Evolutionary conservation across 108 stramenopile genomes (phyloP).

Genomic region (Parietichytrium sp.): DNA sequence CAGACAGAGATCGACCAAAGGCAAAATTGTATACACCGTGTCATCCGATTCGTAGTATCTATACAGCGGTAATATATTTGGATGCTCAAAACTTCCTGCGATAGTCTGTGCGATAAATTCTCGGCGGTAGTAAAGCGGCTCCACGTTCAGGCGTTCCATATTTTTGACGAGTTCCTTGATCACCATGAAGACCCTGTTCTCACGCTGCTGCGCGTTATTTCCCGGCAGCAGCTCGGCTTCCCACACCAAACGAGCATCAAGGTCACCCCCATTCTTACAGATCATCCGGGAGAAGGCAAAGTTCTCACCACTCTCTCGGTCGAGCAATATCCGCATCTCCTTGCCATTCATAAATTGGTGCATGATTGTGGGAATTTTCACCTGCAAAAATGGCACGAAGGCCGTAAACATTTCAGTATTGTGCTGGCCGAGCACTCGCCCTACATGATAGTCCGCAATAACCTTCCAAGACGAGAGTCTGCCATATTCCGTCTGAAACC

Average conservation of each 20-base stretch:
- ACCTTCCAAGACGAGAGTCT: conserved; percentile 1
- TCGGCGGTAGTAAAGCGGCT: not conserved
- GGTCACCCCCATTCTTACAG: not conserved
- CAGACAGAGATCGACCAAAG: too few relatives aligned
- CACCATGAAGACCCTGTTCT: not conserved
- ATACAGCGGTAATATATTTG: not conserved
- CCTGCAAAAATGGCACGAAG: not conserved
- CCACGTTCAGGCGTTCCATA: not conserved
- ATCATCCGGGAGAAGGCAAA: not conserved
- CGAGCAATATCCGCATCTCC: not conserved
- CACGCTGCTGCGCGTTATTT: not conserved
- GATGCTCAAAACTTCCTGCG: not conserved
- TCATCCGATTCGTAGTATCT: conserved; percentile 25
- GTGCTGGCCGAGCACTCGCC: not conserved
- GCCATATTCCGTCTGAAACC: conserved; percentile 15
- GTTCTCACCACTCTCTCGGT: not conserved
- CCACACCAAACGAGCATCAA: not conserved
- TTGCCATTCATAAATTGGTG: conserved; percentile 2
- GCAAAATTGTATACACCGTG: too few relatives aligned
- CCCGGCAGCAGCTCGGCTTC: not conserved
- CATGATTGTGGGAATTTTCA: not conserved
- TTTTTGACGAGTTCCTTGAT: conserved; percentile 21
- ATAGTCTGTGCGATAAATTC: not conserved
- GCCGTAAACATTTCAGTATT: not conserved
- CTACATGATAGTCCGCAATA: not conserved